phyloP scores from a whole-genome alignment of 1,284 basidiomycete species.

The Earliella scabrosa region DNA sequence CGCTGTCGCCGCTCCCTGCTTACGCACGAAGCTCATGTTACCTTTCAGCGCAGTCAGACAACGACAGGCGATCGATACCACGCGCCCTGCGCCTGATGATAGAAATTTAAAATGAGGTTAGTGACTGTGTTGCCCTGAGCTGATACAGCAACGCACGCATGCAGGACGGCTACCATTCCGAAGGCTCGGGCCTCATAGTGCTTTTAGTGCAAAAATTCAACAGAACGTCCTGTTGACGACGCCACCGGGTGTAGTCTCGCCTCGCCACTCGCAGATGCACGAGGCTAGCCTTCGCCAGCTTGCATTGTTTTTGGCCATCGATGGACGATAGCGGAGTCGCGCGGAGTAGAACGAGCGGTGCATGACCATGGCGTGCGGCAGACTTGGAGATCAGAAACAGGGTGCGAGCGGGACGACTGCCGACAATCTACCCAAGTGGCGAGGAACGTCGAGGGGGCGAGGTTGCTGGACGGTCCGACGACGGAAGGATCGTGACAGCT shows the following conservation, averaged over 20 bases:
- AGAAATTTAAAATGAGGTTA: background rate
- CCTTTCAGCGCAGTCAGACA: too few species aligned
- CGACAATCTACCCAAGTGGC: too few species aligned
- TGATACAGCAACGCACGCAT: background rate
- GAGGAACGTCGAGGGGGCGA: too few species aligned
- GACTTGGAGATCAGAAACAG: background rate
- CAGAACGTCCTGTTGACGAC: background rate
- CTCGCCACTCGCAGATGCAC: conserved; percentile 3
- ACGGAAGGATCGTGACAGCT: background rate
- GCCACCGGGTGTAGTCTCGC: background rate
- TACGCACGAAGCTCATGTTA: too few species aligned
- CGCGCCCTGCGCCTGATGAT: background rate
- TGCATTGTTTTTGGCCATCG: background rate
- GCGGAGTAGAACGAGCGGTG: background rate
- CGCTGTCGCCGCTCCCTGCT: background rate
- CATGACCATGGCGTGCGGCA: background rate
- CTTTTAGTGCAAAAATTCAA: background rate
- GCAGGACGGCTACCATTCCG: background rate
- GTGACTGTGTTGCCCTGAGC: background rate
- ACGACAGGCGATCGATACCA: background rate
- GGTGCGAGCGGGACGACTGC: too few species aligned
- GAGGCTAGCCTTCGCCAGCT: background rate
- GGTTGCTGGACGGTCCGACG: background rate
- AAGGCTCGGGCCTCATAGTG: background rate
- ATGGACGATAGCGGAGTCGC: background rate